Evolutionary conservation across 768 basidiomycete genomes (phyloP).

Genomic region (Lactifluus rugatus): DNA sequence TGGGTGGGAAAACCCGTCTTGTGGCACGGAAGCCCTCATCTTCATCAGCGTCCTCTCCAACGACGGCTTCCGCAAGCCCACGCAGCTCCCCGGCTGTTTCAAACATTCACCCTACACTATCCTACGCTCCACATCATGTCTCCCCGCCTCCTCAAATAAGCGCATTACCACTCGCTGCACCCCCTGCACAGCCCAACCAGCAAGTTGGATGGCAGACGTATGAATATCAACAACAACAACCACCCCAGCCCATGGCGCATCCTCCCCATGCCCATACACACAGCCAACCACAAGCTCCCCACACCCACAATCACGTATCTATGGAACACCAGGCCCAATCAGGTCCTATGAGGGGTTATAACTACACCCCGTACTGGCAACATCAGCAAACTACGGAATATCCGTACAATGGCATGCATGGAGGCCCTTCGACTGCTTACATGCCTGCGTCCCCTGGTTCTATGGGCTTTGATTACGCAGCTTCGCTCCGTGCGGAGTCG

Average conservation of each 20-base stretch:
- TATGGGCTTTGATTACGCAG: constrained; percentile 19
- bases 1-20: constrained; percentile 56
- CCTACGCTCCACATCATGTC: constrained; percentile 37
- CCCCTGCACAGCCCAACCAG: neutral
- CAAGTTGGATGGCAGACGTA: constrained; percentile 1
- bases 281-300: constrained; percentile 2
- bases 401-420: constrained; percentile 11
- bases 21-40: constrained; percentile 39
- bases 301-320: constrained; percentile 5
- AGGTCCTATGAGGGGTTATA: constrained; percentile 7
- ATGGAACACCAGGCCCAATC: constrained; percentile 13
- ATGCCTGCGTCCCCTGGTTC: constrained; percentile 13
- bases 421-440: neutral
- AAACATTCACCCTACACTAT: constrained; percentile 25
- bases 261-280: constrained; percentile 5
- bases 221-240: constrained; percentile 7
- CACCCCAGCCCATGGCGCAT: neutral
- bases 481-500: constrained; percentile 17
- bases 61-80: constrained; percentile 27
- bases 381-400: constrained; percentile 12
- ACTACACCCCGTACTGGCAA: constrained; percentile 20
- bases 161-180: constrained; percentile 3
- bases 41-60: constrained; percentile 30
- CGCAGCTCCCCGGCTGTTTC: constrained; percentile 20
- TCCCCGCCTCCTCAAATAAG: constrained; percentile 34